phyloP scores from a whole-genome alignment of 768 basidiomycete genomes.

The Russula vinacea region DNA sequence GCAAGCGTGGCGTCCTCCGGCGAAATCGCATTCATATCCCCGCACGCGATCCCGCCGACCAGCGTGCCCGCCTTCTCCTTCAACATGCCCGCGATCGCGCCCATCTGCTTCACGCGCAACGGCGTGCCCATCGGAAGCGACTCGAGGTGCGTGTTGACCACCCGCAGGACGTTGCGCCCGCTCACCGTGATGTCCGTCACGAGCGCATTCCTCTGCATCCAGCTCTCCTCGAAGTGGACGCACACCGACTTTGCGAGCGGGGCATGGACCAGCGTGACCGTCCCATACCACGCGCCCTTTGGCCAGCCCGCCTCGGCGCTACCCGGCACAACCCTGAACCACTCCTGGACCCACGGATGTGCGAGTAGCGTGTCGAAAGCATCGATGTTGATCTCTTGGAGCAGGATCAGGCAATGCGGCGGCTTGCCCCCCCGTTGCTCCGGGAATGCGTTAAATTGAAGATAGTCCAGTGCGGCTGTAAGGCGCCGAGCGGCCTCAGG shows the following conservation, averaged over 20 bases:
- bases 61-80: constrained; percentile 43
- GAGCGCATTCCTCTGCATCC: constrained; percentile 54
- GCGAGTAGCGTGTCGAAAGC: constrained; percentile 50
- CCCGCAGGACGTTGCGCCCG: constrained; percentile 45
- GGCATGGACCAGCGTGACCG: constrained; percentile 62
- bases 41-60: constrained; percentile 62
- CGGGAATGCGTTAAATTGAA: constrained; percentile 51
- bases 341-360: constrained; percentile 59
- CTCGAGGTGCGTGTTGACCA: constrained; percentile 76
- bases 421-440: constrained; percentile 46
- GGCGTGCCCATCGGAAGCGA: constrained; percentile 47
- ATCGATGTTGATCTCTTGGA: constrained; percentile 59
- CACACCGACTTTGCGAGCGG: constrained; percentile 48
- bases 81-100: constrained; percentile 50
- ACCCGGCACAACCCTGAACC: constrained; percentile 59
- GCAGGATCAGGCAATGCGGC: constrained; percentile 57
- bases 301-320: constrained; percentile 54
- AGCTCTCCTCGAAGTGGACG: constrained; percentile 51
- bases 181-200: constrained; percentile 50
- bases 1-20: constrained; percentile 45
- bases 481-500: constrained; percentile 45
- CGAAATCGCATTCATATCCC: constrained; percentile 70
- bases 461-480: constrained; percentile 48
- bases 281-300: constrained; percentile 51
- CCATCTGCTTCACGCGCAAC: constrained; percentile 48